A percentile compares a stretch with the other conserved stretches of the same genome.
These are phyloP conservation scores for Dothidotthia symphoricarpi DNA, from an alignment of 2,329 filamentous ascomycete species.

Conservation along the genomic window DNA sequence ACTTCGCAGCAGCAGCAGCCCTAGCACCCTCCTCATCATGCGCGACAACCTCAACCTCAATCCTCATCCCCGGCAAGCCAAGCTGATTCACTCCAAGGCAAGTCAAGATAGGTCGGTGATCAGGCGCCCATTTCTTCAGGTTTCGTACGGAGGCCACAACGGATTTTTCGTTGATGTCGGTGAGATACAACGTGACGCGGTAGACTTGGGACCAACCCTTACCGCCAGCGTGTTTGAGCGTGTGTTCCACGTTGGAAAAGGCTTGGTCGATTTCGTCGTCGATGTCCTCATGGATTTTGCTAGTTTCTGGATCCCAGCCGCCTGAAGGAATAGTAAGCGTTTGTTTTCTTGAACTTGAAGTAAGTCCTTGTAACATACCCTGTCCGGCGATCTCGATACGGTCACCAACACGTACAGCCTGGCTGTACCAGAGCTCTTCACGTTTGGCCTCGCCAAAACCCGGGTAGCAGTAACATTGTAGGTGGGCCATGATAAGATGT, in stretches of 20 bases:
- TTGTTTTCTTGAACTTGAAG: background rate
- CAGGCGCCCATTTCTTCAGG: slow-evolving; percentile 28
- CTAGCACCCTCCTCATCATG: too few species aligned
- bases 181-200: slow-evolving; percentile 29
- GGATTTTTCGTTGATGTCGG: slow-evolving; percentile 17
- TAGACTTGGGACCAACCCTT: slow-evolving; percentile 58
- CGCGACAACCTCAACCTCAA: slow-evolving; percentile 24
- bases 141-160: slow-evolving; percentile 18
- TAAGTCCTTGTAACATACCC: slow-evolving; percentile 18
- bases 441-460: slow-evolving; percentile 40
- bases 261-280: slow-evolving; percentile 43
- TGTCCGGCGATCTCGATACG: slow-evolving; percentile 40
- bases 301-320: slow-evolving; percentile 34
- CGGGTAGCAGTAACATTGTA: slow-evolving; percentile 42
- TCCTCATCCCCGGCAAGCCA: slow-evolving; percentile 43
- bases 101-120: slow-evolving; percentile 27
- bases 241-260: slow-evolving; percentile 57
- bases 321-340: slow-evolving; percentile 17
- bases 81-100: slow-evolving; percentile 18
- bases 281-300: slow-evolving; percentile 19
- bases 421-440: slow-evolving; percentile 34
- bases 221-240: slow-evolving; percentile 54
- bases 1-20: too few species aligned
- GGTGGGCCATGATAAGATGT: slow-evolving; percentile 14
- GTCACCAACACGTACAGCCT: slow-evolving; percentile 40